phyloP scores from a whole-genome alignment of 2,329 filamentous ascomycete genomes.

The Penicillium sp. region DNA sequence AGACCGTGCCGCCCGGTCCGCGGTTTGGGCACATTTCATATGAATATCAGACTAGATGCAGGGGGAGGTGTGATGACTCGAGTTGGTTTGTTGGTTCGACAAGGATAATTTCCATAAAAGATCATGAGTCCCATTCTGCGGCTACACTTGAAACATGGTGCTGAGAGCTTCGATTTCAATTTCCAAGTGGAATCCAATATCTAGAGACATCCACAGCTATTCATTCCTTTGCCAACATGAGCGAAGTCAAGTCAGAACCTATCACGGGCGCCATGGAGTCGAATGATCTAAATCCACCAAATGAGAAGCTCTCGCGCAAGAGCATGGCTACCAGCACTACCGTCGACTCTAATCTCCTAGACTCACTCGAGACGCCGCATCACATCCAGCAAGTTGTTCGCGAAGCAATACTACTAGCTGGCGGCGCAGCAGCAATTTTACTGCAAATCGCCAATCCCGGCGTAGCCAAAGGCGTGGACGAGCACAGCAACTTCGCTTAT shows the following conservation, averaged over 20 bases:
- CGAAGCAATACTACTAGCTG: slow-evolving; percentile 38
- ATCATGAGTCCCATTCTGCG: too few relatives aligned
- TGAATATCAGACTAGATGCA: slow-evolving; percentile 3
- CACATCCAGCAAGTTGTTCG: slow-evolving; percentile 33
- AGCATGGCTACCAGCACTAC: not conserved
- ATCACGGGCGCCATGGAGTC: not conserved
- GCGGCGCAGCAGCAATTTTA: slow-evolving; percentile 38
- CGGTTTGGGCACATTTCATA: not conserved
- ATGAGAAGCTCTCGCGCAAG: not conserved
- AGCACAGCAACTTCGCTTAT: slow-evolving; percentile 41
- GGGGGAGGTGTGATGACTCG: not conserved
- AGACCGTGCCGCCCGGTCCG: not conserved
- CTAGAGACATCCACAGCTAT: too few relatives aligned
- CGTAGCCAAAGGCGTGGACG: slow-evolving; percentile 37
- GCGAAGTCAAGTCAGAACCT: not conserved
- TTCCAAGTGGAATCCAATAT: too few relatives aligned
- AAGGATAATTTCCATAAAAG: too few relatives aligned
- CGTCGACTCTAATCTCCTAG: slow-evolving; percentile 11
- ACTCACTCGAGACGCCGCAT: slow-evolving; percentile 23
- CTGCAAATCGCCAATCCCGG: slow-evolving; percentile 43
- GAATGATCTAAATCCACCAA: not conserved
- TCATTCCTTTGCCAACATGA: not conserved
- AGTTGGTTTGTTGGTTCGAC: not conserved
- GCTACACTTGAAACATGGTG: too few relatives aligned
- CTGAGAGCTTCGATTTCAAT: too few relatives aligned